Evolutionary conservation across 495 filamentous ascomycete genomes (phyloP), one percentile per base, ranked within the genome.

Genomic region (Aspergillus campestris): DNA sequence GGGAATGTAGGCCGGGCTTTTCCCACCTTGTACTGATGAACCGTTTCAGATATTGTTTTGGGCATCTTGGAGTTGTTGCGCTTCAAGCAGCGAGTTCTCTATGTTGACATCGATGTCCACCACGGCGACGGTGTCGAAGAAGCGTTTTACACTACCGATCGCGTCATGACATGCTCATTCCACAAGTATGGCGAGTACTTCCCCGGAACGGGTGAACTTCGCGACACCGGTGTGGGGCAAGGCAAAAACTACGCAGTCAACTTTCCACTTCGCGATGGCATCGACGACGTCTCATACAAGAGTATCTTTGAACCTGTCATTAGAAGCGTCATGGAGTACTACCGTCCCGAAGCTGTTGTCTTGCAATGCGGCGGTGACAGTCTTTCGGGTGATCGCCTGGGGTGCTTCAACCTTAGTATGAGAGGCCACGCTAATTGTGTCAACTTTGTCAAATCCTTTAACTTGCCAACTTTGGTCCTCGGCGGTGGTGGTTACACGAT

Each of bases 171-270:
- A 0, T 83, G 89, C 33, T 95, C 89, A 11, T 97, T 97, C 66
- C 92, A 98, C 71, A 98, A 98, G 55, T 98, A 95, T 66, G 92
- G 94, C 63, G 92, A 97, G 58, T 98, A 96, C 62, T 98, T 98
- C 65, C 92, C 92, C 6, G 94, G 94, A 44, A 98, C 92, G 2
- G 92, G 92, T 53, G 91, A 96, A 64, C 81, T 95, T 42, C 82
- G 94, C 38, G 92, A 98, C 57, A 89, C 95, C 47, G 92, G 92
- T 48, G 94, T 96, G 37, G 91, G 94, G 11, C 69, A 74, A 28
- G 92, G 92, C 42, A 96, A 96, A 60, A 75, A 97, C 58, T 96
- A 98, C 58, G 81, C 94, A 1, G 86, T 97, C 57, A 98, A 98
- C 67, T 95, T 96, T 60, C 92, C 92, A 1, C 79, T 98, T 6